Percentiles rank a stretch among this genome's conserved stretches.
phyloP scores from a whole-genome alignment of 2,329 filamentous ascomycete species.

The Hymenoscyphus salicellus region DNA sequence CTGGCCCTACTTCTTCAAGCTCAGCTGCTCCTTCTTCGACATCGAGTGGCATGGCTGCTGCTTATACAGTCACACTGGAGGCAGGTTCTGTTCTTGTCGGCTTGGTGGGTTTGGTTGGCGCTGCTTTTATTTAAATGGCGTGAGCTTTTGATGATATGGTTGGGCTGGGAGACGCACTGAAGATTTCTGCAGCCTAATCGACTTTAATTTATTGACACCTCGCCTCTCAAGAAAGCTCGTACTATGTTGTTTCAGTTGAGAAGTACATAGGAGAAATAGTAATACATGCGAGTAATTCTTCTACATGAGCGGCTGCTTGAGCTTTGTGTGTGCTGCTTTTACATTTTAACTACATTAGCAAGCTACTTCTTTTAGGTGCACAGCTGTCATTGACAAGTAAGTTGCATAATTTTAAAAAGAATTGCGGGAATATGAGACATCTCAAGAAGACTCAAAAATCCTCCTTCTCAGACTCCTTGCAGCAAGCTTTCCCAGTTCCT shows the following conservation, averaged over 20 bases:
- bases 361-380: too few species aligned
- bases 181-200: background rate
- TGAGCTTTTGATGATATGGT: background rate
- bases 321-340: too few species aligned
- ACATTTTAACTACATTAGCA: too few species aligned
- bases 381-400: too few species aligned
- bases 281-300: too few species aligned
- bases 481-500: background rate
- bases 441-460: background rate
- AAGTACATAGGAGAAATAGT: too few species aligned
- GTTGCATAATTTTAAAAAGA: too few species aligned
- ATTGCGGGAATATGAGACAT: too few species aligned
- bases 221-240: background rate
- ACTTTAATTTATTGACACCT: background rate
- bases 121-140: background rate
- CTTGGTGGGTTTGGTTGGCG: background rate
- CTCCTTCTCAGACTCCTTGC: constrained; percentile 2
- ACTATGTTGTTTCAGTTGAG: background rate
- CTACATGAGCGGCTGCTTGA: too few species aligned
- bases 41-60: background rate
- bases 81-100: background rate
- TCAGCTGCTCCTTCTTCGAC: background rate
- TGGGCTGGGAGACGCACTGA: background rate
- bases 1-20: background rate
- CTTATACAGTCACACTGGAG: background rate